These are phyloP conservation scores for Phialophora chinensis DNA, from an alignment of 2,329 filamentous ascomycete species.

Conservation along the genomic window DNA sequence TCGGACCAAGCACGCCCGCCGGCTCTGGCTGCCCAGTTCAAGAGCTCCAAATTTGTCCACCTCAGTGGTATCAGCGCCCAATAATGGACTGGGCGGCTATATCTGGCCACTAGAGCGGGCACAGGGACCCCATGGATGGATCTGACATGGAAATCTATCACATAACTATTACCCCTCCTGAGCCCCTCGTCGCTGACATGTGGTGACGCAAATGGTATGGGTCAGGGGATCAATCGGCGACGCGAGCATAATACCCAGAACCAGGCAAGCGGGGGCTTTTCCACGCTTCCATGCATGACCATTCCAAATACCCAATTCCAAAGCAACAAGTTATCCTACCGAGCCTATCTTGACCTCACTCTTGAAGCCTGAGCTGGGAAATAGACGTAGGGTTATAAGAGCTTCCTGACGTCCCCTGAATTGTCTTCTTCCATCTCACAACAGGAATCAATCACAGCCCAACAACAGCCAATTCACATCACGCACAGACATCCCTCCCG, in stretches of 20 bases:
- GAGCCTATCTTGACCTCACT: slow-evolving; percentile 16
- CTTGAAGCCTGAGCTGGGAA: neutral
- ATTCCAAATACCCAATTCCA: slow-evolving; percentile 16
- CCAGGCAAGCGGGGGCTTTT: neutral
- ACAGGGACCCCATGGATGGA: neutral
- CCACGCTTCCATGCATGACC: slow-evolving; percentile 3
- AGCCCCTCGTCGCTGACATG: slow-evolving; percentile 3
- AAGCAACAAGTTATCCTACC: neutral
- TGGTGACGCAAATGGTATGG: neutral
- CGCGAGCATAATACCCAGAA: slow-evolving; percentile 8
- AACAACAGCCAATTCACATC: neutral
- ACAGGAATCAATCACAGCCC: slow-evolving; percentile 1
- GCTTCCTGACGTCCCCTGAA: neutral
- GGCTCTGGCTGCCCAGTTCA: neutral
- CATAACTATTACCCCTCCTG: neutral
- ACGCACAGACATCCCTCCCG: neutral
- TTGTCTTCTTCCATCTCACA: neutral
- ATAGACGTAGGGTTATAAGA: slow-evolving; percentile 8
- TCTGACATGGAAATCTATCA: neutral
- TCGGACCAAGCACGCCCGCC: neutral
- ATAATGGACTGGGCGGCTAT: neutral
- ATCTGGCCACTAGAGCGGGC: neutral
- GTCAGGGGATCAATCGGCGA: slow-evolving; percentile 13
- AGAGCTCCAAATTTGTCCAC: neutral
- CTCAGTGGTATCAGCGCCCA: neutral